These are phyloP conservation scores for Daldinia grandis DNA, from an alignment of 495 filamentous ascomycete species.

Conservation along the genomic window DNA sequence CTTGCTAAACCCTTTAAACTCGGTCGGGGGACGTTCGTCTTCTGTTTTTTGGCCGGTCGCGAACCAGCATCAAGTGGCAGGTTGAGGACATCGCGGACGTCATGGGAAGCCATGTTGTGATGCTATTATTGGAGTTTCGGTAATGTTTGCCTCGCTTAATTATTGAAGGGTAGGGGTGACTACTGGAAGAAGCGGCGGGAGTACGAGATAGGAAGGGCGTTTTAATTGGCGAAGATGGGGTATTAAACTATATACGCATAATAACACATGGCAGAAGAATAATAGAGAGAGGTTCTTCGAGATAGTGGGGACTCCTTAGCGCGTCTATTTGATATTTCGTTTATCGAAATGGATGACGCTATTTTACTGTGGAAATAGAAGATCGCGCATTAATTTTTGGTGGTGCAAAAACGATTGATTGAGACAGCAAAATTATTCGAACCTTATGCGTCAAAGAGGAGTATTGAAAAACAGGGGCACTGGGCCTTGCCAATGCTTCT, in stretches of 20 bases:
- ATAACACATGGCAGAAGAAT: slow-evolving; percentile 20
- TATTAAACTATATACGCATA: slow-evolving; percentile 19
- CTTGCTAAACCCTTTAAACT: slow-evolving; percentile 65
- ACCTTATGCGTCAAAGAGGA: slow-evolving; percentile 16
- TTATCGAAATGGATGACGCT: slow-evolving; percentile 6
- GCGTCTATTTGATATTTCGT: slow-evolving; percentile 7
- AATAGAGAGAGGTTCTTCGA: neutral
- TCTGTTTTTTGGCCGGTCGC: slow-evolving; percentile 79
- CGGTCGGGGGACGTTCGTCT: slow-evolving; percentile 72
- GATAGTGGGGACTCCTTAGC: neutral
- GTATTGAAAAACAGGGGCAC: slow-evolving; percentile 18
- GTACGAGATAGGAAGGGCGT: neutral
- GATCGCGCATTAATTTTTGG: slow-evolving; percentile 15
- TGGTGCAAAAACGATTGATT: slow-evolving; percentile 21
- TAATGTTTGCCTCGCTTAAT: neutral
- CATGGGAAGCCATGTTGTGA: slow-evolving; percentile 73
- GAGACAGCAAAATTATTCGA: slow-evolving; percentile 14
- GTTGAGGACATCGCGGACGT: slow-evolving; percentile 91
- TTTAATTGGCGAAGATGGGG: neutral
- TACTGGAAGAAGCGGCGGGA: neutral
- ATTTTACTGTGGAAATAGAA: slow-evolving; percentile 5
- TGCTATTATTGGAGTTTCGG: slow-evolving; percentile 8
- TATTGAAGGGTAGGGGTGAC: neutral
- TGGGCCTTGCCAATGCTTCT: neutral
- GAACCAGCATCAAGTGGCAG: slow-evolving; percentile 70